Conservation (phyloP, 768 basidiomycete genomes). For the Piloderma croceum region DNA sequence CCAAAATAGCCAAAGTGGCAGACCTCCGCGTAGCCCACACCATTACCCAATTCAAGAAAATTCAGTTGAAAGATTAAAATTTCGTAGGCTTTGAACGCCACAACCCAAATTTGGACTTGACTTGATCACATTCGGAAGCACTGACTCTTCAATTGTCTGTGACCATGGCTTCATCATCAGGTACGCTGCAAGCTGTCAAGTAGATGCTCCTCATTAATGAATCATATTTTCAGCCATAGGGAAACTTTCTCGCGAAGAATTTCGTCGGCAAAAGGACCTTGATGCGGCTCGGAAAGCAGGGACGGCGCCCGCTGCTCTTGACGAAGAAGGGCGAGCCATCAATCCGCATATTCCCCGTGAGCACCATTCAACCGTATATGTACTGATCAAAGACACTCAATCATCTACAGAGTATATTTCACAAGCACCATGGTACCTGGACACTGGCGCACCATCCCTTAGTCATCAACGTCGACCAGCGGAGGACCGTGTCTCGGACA, state of each 20-base stretch:
- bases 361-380: slow-evolving; percentile 24
- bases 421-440: slow-evolving; percentile 97
- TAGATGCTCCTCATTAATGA: not conserved
- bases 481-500: slow-evolving; percentile 52
- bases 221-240: slow-evolving; percentile 39
- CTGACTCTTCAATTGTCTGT: not conserved
- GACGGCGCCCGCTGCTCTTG: slow-evolving; percentile 92
- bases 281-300: slow-evolving; percentile 98
- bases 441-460: slow-evolving; percentile 88
- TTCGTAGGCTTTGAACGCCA: not conserved
- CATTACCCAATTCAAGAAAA: not conserved
- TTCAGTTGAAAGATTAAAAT: not conserved
- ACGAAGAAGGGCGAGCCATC: slow-evolving; percentile 92
- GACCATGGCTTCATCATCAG: slow-evolving; percentile 38
- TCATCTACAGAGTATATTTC: slow-evolving; percentile 82
- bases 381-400: too few species aligned
- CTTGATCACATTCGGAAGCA: not conserved
- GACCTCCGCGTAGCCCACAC: not conserved
- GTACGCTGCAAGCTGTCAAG: slow-evolving; percentile 18
- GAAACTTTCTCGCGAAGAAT: slow-evolving; percentile 92
- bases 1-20: not conserved
- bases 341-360: slow-evolving; percentile 98
- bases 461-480: slow-evolving; percentile 84
- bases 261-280: slow-evolving; percentile 91
- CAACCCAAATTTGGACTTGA: too few species aligned